Conservation (phyloP, 2,329 filamentous ascomycete species). For the Venturia nashicola region DNA sequence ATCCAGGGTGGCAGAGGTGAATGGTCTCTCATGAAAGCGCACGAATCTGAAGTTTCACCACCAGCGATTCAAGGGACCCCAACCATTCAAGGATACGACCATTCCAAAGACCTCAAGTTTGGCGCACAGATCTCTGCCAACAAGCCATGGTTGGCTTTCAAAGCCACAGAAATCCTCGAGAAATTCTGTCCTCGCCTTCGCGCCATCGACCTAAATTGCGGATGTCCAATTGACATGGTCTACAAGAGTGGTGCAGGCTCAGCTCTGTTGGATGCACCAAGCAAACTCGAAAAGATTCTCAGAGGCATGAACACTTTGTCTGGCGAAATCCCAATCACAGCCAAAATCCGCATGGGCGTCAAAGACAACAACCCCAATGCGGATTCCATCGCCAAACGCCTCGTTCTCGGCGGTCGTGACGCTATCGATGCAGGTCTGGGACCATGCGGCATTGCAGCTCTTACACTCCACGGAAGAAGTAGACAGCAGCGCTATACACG, state of each 20-base stretch:
- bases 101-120: slow-evolving; percentile 72
- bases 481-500: slow-evolving; percentile 90
- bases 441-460: slow-evolving; percentile 78
- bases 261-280: slow-evolving; percentile 74
- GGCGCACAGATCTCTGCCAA: slow-evolving; percentile 88
- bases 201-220: slow-evolving; percentile 90
- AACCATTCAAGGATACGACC: slow-evolving; percentile 67
- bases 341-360: slow-evolving; percentile 89
- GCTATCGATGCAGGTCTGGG: slow-evolving; percentile 53
- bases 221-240: slow-evolving; percentile 91
- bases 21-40: slow-evolving; percentile 90
- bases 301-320: slow-evolving; percentile 93
- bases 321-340: slow-evolving; percentile 79
- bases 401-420: slow-evolving; percentile 69
- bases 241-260: slow-evolving; percentile 82
- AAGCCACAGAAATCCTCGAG: slow-evolving; percentile 72
- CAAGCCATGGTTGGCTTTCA: slow-evolving; percentile 82
- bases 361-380: slow-evolving; percentile 69
- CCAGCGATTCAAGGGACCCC: slow-evolving; percentile 38
- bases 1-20: slow-evolving; percentile 83
- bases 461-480: slow-evolving; percentile 87
- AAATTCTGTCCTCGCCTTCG: slow-evolving; percentile 70
- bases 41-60: slow-evolving; percentile 65
- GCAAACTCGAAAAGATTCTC: slow-evolving; percentile 87
- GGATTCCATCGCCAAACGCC: slow-evolving; percentile 65